These are phyloP conservation scores for Ophiocordyceps australis DNA, from an alignment of 2,329 filamentous ascomycete genomes.

Conservation along the genomic window DNA sequence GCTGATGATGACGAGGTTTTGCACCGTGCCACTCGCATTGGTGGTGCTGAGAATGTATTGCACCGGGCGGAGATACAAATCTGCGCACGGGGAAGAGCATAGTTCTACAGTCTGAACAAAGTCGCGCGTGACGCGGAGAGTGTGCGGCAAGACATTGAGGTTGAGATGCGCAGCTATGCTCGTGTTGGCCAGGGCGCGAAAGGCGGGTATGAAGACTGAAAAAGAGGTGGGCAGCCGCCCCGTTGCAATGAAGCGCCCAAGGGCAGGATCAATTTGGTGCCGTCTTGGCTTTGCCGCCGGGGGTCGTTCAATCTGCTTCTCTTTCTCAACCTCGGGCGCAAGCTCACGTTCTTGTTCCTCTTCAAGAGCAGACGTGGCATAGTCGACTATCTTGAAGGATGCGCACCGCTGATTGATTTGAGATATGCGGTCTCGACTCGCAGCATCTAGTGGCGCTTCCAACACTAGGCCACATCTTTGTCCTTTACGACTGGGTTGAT, in stretches of 20 bases:
- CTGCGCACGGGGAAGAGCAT: too few species aligned
- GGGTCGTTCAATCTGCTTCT: slow-evolving; percentile 44
- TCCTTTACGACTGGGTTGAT: slow-evolving; percentile 1
- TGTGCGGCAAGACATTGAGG: slow-evolving; percentile 3
- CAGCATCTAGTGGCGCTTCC: background rate
- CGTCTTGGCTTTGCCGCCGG: slow-evolving; percentile 26
- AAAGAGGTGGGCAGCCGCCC: background rate
- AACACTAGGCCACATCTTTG: too few species aligned
- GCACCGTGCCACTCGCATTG: background rate
- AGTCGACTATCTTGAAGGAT: too few species aligned
- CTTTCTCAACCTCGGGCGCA: slow-evolving; percentile 29
- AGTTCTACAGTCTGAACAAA: too few species aligned
- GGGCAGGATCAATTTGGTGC: slow-evolving; percentile 8
- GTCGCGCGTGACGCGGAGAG: slow-evolving; percentile 2
- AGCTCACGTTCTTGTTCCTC: slow-evolving; percentile 1
- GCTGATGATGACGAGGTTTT: slow-evolving; percentile 4
- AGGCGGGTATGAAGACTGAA: slow-evolving; percentile 2
- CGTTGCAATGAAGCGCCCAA: slow-evolving; percentile 22
- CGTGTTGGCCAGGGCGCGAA: slow-evolving; percentile 3
- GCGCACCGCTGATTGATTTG: background rate
- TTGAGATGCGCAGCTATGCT: slow-evolving; percentile 4
- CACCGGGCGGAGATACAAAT: slow-evolving; percentile 6
- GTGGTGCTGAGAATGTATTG: slow-evolving; percentile 8
- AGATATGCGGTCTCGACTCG: background rate
- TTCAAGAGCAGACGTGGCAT: background rate